Conservation (phyloP, 495 filamentous ascomycete species). For the Talaromyces adpressus region DNA sequence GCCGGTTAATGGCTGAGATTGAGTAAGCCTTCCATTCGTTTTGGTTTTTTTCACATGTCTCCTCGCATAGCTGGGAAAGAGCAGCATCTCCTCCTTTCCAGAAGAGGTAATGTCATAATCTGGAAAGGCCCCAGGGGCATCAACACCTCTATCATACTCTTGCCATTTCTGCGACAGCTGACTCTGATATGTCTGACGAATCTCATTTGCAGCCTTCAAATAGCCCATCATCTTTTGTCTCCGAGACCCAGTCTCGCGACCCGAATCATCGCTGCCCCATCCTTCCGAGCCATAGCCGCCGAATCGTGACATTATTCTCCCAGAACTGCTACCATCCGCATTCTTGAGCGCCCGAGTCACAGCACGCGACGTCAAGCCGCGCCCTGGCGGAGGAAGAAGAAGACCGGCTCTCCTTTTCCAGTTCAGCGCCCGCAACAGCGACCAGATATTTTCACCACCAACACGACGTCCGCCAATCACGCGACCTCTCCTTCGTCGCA, state of each 20-base stretch:
- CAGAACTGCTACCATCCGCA: conserved; percentile 13
- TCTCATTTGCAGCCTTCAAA: conserved; percentile 80
- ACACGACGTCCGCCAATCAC: conserved; percentile 34
- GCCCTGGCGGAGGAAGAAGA: conserved; percentile 9
- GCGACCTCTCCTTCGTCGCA: conserved; percentile 23
- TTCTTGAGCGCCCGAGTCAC: conserved; percentile 20
- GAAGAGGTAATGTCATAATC: conserved; percentile 70
- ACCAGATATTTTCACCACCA: conserved; percentile 1
- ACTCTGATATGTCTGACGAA: conserved; percentile 73
- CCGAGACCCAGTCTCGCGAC: conserved; percentile 56
- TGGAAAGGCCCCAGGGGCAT: conserved; percentile 72
- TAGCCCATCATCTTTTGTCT: conserved; percentile 80
- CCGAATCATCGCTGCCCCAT: conserved; percentile 25
- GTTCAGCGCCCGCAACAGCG: neutral
- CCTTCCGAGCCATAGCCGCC: conserved; percentile 16
- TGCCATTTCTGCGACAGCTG: conserved; percentile 42
- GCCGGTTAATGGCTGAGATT: conserved; percentile 21
- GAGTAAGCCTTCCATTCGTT: conserved; percentile 15
- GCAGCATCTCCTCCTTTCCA: conserved; percentile 83
- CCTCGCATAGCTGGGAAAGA: conserved; percentile 88
- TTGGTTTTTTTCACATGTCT: conserved; percentile 35
- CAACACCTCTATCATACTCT: conserved; percentile 47
- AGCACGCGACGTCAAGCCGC: conserved; percentile 11
- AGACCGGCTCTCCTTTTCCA: neutral
- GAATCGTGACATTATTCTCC: conserved; percentile 32